Base-by-base conservation (phyloP, 2,329 filamentous ascomycete genomes). In the Microcyclospora pomicola region DNA sequence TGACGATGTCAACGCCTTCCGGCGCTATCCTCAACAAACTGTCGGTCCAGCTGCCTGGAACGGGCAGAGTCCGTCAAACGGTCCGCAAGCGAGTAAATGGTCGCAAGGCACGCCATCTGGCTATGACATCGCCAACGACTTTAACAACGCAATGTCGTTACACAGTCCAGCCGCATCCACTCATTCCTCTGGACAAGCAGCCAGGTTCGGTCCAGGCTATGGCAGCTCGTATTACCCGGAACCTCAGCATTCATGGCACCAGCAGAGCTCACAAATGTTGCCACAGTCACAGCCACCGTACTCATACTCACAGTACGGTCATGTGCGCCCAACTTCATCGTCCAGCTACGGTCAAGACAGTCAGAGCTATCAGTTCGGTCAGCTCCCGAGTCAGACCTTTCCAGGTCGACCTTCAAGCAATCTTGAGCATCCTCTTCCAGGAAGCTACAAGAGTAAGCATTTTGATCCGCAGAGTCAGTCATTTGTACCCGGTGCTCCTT, bases 391-490 rank as follows among this genome's bases (percentile, higher is more conserved):
- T 44, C 68, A 71, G 36, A 77, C 78, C 35, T 77, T 82, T 16
- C 71, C 81, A 43, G 82, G 82, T 50, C 74, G 77, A 57, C 74
- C 72, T 41, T 75, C 82, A 47, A 81, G 73, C 12, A 77, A 81
- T 58, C 75, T 73, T 41, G 80, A 86, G 54, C 84, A 94, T 56
- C 82, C 84, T 5, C 77, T 92, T 40, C 83, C 85, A 11, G 84
- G 84, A 28, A 91, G 80, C 60, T 92, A 75, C 55, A 84, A 82
- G 54, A 73, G 86, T 41, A 83, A 85, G 50, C 76, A 81, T 10
- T 95, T 96, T 65, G 95, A 95, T 55, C 88, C 87, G 1, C 87
- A 93, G 63, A 95, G 83, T 12, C 83, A 93, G 54, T 82, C 87
- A 0, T 95, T 96, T 59, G 75, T 94, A 15, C 88, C 88, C 2